Conservation (phyloP, 148 eudicot genomes). For the Chenopodium berlandieri region DNA sequence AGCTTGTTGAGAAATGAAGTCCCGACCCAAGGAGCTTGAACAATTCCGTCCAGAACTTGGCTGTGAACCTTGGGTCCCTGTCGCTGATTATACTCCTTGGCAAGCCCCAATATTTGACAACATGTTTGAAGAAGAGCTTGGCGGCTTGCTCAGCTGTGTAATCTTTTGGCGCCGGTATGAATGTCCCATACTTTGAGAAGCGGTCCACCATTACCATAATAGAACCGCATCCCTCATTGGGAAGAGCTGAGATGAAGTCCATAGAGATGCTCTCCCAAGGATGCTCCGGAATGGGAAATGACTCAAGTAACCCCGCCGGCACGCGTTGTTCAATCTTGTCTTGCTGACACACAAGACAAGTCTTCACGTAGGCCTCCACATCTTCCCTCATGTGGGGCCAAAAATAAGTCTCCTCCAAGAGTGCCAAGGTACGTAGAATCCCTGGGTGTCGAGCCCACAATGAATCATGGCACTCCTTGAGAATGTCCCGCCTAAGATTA, state of each 20-base stretch:
- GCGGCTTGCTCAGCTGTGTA: background rate
- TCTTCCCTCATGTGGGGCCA: background rate
- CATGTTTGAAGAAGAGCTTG: background rate
- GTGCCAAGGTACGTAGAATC: background rate
- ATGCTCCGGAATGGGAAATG: too few species aligned
- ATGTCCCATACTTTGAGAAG: background rate
- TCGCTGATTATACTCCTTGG: constrained; percentile 2
- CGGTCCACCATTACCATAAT: background rate
- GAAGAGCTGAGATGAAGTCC: background rate
- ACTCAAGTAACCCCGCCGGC: background rate
- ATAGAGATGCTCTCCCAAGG: background rate
- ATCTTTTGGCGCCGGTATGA: background rate
- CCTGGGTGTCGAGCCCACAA: background rate
- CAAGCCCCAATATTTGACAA: background rate
- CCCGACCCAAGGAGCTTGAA: too few species aligned
- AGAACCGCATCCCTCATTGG: background rate
- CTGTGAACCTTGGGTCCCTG: background rate
- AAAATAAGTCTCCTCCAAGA: background rate
- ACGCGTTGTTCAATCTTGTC: background rate
- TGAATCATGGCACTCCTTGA: background rate
- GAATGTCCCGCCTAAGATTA: background rate
- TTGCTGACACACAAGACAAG: background rate
- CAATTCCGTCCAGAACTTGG: too few species aligned
- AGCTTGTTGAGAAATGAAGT: background rate
- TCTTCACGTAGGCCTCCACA: background rate